A percentile compares a stretch with the other conserved stretches of the same genome.
Conservation (phyloP, 2,329 filamentous ascomycete genomes). For the Cadophora gregata region DNA sequence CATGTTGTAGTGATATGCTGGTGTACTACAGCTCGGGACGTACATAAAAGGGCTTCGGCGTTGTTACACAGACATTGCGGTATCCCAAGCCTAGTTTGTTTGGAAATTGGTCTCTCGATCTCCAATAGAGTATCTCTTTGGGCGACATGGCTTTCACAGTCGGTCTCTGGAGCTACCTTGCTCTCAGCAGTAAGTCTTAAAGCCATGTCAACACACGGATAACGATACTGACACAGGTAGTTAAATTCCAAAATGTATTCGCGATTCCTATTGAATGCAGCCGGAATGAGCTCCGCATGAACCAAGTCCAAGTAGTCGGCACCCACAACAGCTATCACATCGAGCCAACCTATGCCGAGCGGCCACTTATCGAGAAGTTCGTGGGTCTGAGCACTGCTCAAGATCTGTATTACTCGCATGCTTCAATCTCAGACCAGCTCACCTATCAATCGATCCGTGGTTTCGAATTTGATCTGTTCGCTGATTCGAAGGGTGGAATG, state of each 20-base stretch:
- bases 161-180: neutral
- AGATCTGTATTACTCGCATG: slow-evolving; percentile 10
- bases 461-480: slow-evolving; percentile 12
- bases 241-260: neutral
- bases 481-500: slow-evolving; percentile 10
- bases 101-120: no score
- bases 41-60: neutral
- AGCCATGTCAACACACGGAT: neutral
- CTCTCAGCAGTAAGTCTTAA: neutral
- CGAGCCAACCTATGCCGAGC: slow-evolving; percentile 9
- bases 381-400: neutral
- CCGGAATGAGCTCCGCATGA: neutral
- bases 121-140: no score
- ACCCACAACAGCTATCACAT: slow-evolving; percentile 16
- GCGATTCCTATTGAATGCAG: neutral
- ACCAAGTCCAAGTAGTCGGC: slow-evolving; percentile 15
- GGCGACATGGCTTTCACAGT: neutral
- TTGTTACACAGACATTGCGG: no score
- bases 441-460: slow-evolving; percentile 16
- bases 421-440: slow-evolving; percentile 11
- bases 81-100: neutral
- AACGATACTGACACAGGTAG: neutral
- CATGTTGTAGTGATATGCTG: neutral
- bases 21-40: neutral
- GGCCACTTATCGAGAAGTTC: neutral